Base-by-base conservation (phyloP, 2,329 filamentous ascomycete genomes). In the Stenocarpella maydis region DNA sequence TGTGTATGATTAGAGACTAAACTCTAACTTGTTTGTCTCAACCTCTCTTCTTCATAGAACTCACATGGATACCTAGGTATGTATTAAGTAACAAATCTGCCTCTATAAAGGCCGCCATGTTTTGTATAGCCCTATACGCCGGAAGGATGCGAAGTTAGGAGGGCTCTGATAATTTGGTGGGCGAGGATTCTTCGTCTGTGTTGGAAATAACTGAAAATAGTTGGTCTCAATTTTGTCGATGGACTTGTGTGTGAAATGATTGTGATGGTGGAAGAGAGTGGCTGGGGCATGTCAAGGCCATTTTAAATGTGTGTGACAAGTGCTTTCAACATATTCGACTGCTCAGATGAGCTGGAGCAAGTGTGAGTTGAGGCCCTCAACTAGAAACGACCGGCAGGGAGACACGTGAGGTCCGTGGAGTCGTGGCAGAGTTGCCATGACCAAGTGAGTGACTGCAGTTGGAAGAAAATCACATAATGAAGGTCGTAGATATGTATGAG, bases 391-490 rank as follows among this genome's bases (percentile, higher is more conserved):
- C 17, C 5, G 58, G 19, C 58, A 49, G 43, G 28, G 28, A 63
- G 8, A 24, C 17, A 24, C 14, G 37, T 5, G 43, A 49, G 19
- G 28, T 37, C 9, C n/a, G 10, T 61, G 41, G 28, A 19, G 43
- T 63, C 12, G 43, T 7, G 58, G 41, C 19, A 26, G 55, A 34
- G n/a, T 26, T n/a, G 61, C 21, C 24, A 14, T 12, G 26, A 15
- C n/a, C 52, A 47, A 67, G 24, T 7, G 65, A 67, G 6, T 21
- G 65, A 58, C 43, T 37, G 4, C 14, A 43, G 52, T 67, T 58
- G 39, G 24, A 17, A 19, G 3, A 3, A 28, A 37, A n/a, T n/a
- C 21, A 41, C 52, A 67, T 60, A 39, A 31, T 49, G 31, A 58
- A 37, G 37, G 52, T 15, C 43, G 3, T 14, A 41, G n/a, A 17